These are phyloP conservation scores for Rhamnella rubrinervis DNA, from an alignment of 331 rosid genomes.

Conservation along the genomic window DNA sequence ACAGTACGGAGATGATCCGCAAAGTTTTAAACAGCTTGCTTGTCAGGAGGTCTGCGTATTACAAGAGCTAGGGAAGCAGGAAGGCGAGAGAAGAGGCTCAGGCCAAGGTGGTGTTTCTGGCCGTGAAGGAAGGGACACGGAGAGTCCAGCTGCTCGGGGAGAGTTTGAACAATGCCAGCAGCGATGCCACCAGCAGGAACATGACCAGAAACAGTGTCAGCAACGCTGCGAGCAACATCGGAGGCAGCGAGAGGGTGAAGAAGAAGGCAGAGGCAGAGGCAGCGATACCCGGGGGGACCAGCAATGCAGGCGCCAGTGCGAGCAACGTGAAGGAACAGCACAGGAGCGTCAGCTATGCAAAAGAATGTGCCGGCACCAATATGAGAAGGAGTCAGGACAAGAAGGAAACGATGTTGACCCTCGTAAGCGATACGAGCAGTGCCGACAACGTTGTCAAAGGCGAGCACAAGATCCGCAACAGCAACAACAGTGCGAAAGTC, in stretches of 20 bases:
- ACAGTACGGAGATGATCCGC: background rate
- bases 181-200: background rate
- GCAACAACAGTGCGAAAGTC: conserved; percentile 1
- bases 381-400: background rate
- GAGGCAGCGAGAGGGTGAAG: background rate
- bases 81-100: background rate
- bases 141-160: background rate
- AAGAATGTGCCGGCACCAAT: background rate
- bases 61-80: background rate
- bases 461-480: conserved; percentile 2
- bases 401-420: background rate
- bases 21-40: background rate
- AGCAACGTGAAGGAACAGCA: background rate
- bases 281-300: background rate
- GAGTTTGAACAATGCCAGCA: conserved; percentile 19
- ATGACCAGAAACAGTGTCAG: background rate
- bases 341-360: too few species aligned
- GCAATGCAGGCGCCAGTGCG: conserved; percentile 5
- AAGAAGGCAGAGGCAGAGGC: background rate
- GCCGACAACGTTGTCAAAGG: conserved; percentile 5
- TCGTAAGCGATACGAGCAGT: conserved; percentile 1
- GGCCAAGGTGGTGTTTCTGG: too few species aligned
- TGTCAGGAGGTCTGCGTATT: conserved; percentile 33
- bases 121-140: background rate
- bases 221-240: conserved; percentile 10